Base-by-base conservation (phyloP, 805 yeast species). In the Metschnikowia lochheadii region DNA sequence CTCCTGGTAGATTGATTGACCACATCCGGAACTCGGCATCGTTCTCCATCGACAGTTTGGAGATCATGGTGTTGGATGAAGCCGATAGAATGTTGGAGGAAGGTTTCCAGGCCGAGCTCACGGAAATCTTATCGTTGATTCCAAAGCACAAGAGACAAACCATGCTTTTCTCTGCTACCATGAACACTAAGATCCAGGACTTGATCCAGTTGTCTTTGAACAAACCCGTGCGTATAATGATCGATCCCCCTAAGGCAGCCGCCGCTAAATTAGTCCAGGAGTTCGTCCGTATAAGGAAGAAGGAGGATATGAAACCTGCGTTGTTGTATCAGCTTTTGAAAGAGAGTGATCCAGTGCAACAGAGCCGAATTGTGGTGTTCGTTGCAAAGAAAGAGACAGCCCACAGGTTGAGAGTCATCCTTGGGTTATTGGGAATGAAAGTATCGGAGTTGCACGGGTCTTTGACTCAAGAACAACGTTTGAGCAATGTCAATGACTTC, bases 51-150 rank as follows among this genome's bases (percentile, higher is more conserved):
- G 98, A 94, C 58, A 78, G 84, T 33, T 94, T 94, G 45, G 99
- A 94, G 72, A 87, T 94, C 48, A 75, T 94, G 61, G 95, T 94
- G 31, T 79, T 94, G 59, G 99, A 94, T 75, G 99, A 94, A 75
- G 99, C 99, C 53, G 99, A 94, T 78, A 84, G 99, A 75, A 94
- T 94, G 98, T 79, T 94, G 60, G 99, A 94, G 67, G 99, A 94
- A 71, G 99, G 99, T 64, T 94, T 94, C 81, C 97, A 91, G 69
- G 89, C 84, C 48, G 99, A 94, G 70, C 76, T 94, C 58, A 85
- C 89, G 17, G 99, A 94, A 67, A 92, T 94, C 53, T 79, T 94
- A 69, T 79, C 87, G 13, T 75, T 92, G 49, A 76, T 95, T 56
- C 99, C 99, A 29, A 73, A 70, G 57, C 80, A 84, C 46, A 89